These are phyloP conservation scores for Penicillium sp. DNA, from an alignment of 2,329 filamentous ascomycete species.

Conservation along the genomic window DNA sequence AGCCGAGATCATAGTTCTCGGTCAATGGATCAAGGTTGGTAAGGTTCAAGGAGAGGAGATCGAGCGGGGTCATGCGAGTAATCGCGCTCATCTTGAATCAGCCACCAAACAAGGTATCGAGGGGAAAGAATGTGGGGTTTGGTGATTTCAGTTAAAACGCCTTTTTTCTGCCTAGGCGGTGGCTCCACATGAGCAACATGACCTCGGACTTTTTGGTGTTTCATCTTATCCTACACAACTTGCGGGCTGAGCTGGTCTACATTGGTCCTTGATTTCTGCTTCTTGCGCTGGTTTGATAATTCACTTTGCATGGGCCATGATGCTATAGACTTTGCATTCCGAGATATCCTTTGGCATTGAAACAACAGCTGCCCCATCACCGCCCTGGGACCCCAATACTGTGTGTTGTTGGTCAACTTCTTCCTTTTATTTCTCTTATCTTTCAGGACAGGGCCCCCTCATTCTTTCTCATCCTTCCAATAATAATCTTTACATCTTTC, in stretches of 20 bases:
- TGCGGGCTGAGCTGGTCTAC: not conserved
- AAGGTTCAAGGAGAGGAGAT: slow-evolving; percentile 85
- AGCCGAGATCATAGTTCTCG: slow-evolving; percentile 95
- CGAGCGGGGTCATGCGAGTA: slow-evolving; percentile 77
- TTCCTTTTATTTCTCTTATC: slow-evolving; percentile 2
- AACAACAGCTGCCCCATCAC: not conserved
- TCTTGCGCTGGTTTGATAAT: not conserved
- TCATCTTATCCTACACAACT: not conserved
- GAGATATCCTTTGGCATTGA: not conserved
- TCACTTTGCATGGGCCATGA: slow-evolving; percentile 3
- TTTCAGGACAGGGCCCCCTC: not conserved
- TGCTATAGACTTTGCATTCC: slow-evolving; percentile 1
- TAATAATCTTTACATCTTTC: not conserved
- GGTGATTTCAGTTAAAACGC: not conserved
- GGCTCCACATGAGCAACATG: not conserved
- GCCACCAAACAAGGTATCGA: not conserved
- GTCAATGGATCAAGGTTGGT: slow-evolving; percentile 95
- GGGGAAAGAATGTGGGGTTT: slow-evolving; percentile 22
- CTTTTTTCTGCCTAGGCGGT: slow-evolving; percentile 22
- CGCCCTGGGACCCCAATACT: slow-evolving; percentile 8
- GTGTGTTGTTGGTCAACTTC: slow-evolving; percentile 7
- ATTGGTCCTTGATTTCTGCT: not conserved
- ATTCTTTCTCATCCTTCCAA: not conserved
- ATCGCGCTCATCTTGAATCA: slow-evolving; percentile 70
- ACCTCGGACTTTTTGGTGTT: not conserved